Evolutionary conservation across 2,329 filamentous ascomycete species (phyloP), one percentile per base, ranked within the genome.

Genomic region (Neodidymelliopsis sp.): DNA sequence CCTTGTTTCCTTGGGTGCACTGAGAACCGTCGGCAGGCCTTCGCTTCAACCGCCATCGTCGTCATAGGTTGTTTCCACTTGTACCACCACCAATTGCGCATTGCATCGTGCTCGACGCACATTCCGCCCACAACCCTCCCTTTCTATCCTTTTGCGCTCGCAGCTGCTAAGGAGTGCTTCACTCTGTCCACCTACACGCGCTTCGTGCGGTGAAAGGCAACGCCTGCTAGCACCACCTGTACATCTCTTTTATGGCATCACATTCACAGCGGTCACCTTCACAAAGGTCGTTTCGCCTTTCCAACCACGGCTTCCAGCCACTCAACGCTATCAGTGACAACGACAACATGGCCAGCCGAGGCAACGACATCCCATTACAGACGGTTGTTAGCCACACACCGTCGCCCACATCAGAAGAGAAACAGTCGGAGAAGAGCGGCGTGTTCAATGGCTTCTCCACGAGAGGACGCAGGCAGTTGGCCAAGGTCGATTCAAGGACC

Each of bases 281-380:
- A 2, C 62, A 65, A 39, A 65, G 70, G 54, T 70, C 68, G 29
- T 69, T 65, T 36, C 62, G 68, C 42, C 62, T 65, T 39, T 72
- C 69, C 16, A 62, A 62, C 30, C 66, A 72, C 53, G 69, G 69
- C 24, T 73, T 72, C 45, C 68, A 70, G 45, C 72, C 65, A 29
- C 56, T 74, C 42, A 55, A 57, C 56, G 62, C 60, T 39, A 45
- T 52, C 38, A 24, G 49, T 18, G 49, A 52, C 47, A 51, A 43
- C 42, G 56, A 70, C 56, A 71, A 69, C 40, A 80, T 79, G 76
- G 59, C 69, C 24, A 39, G 47, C 74, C 78, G 61, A 20, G 83
- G 81, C 19, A 82, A 82, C 60, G 80, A 86, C 58, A 87, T 87
- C 41, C 84, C 84, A 6, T 75, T 87, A 54, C 78, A 82, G 57